These are phyloP conservation scores for Cutaneotrichosporon mucoides DNA, from an alignment of 1,284 basidiomycete species.

Conservation along the genomic window DNA sequence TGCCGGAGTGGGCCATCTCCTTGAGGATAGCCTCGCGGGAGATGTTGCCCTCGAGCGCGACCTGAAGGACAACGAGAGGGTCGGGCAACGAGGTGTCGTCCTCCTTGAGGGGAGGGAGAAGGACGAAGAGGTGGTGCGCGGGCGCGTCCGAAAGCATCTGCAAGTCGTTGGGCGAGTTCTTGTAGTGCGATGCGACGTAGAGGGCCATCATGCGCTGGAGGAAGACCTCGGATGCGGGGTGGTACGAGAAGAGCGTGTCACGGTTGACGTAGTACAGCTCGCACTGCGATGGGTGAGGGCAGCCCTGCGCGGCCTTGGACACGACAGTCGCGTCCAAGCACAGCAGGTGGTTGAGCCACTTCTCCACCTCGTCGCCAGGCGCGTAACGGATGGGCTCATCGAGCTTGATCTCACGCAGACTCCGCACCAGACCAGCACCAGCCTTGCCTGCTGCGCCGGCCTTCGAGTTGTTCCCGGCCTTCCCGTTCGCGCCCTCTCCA, in stretches of 20 bases:
- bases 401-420: constrained; percentile 89
- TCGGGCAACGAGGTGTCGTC: constrained; percentile 82
- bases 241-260: constrained; percentile 95
- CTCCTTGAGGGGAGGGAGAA: constrained; percentile 83
- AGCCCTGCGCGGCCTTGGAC: constrained; percentile 64
- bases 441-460: constrained; percentile 40
- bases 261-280: constrained; percentile 94
- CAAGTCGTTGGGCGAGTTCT: constrained; percentile 97
- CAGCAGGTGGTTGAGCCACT: constrained; percentile 86
- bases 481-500: constrained; percentile 43
- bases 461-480: constrained; percentile 39
- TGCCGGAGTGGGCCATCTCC: constrained; percentile 59
- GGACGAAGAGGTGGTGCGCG: constrained; percentile 92
- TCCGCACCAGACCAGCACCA: constrained; percentile 58
- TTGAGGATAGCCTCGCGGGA: constrained; percentile 82
- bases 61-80: constrained; percentile 90
- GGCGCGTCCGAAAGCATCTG: constrained; percentile 96
- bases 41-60: constrained; percentile 93
- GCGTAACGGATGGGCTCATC: constrained; percentile 93
- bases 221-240: constrained; percentile 94
- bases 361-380: constrained; percentile 82
- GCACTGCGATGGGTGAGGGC: constrained; percentile 89
- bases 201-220: constrained; percentile 97
- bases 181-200: constrained; percentile 97
- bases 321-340: constrained; percentile 88